Percentiles rank a stretch among this genome's conserved stretches.
Conservation (phyloP, 2,329 filamentous ascomycete species). For the Colletotrichum spaethianum region DNA sequence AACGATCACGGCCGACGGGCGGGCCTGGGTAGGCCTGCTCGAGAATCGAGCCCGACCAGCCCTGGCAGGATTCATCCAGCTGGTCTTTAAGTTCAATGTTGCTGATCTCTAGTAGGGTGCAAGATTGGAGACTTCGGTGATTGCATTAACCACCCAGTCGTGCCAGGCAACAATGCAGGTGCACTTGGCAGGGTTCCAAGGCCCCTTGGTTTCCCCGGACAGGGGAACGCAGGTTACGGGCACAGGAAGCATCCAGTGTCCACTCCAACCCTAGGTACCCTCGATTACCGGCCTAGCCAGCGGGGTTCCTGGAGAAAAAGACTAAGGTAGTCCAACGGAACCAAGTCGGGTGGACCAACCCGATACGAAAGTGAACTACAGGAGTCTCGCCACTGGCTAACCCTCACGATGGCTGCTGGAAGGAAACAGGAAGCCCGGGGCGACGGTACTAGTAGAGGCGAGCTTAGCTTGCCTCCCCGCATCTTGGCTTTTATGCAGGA, state of each 20-base stretch:
- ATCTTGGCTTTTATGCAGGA: slow-evolving; percentile 18
- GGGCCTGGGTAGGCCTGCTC: background rate
- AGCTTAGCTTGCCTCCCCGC: background rate
- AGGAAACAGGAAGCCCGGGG: background rate
- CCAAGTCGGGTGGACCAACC: too few relatives aligned
- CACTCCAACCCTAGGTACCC: too few relatives aligned
- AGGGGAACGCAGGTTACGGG: background rate
- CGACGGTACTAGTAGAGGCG: background rate
- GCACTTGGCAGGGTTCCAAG: slow-evolving; percentile 5
- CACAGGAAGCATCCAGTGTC: background rate
- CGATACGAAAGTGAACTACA: too few relatives aligned
- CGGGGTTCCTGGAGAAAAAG: slow-evolving; percentile 1
- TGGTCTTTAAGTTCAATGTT: background rate
- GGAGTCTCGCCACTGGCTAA: background rate
- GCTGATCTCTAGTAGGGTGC: background rate
- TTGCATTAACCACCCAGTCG: background rate
- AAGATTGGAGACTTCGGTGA: background rate
- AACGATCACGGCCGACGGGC: background rate
- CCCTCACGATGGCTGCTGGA: background rate
- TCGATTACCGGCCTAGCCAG: background rate
- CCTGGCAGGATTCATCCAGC: background rate
- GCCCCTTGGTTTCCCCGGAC: slow-evolving; percentile 7
- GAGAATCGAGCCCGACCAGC: background rate
- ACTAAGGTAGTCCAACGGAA: too few relatives aligned
- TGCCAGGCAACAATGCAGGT: background rate